phyloP scores from a whole-genome alignment of 2,329 filamentous ascomycete species.

The Monosporascus sp. region DNA sequence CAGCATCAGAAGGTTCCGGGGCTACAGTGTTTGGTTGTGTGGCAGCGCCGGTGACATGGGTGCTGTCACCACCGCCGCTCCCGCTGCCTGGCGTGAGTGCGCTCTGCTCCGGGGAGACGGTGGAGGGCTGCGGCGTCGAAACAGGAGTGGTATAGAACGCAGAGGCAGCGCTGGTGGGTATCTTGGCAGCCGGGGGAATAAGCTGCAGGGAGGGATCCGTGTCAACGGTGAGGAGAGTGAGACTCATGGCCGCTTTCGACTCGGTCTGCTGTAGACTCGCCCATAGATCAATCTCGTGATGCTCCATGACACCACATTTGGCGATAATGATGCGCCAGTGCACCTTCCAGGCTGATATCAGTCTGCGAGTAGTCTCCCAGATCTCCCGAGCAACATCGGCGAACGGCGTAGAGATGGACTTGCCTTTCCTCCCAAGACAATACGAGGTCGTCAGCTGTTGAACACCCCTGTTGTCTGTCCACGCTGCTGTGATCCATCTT shows the following conservation, averaged over 20 bases:
- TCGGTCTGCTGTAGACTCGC: slow-evolving; percentile 47
- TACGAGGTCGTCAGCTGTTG: slow-evolving; percentile 71
- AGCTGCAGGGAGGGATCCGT: slow-evolving; percentile 60
- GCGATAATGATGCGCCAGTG: slow-evolving; percentile 75
- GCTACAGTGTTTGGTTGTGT: slow-evolving; percentile 15
- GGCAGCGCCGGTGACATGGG: neutral
- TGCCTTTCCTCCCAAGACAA: slow-evolving; percentile 58
- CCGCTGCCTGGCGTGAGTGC: slow-evolving; percentile 42
- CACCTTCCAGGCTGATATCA: slow-evolving; percentile 64
- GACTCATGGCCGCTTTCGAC: slow-evolving; percentile 43
- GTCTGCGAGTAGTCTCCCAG: slow-evolving; percentile 71
- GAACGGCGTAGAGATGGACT: slow-evolving; percentile 46
- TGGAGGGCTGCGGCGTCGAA: slow-evolving; percentile 58
- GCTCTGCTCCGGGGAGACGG: slow-evolving; percentile 57
- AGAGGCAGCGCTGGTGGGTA: slow-evolving; percentile 39
- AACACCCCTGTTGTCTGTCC: slow-evolving; percentile 73
- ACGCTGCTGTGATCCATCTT: slow-evolving; percentile 73
- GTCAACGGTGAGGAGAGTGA: slow-evolving; percentile 61
- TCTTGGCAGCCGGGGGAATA: slow-evolving; percentile 48
- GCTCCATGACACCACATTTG: slow-evolving; percentile 64
- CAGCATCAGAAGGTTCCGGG: slow-evolving; percentile 45
- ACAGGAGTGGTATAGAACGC: slow-evolving; percentile 58
- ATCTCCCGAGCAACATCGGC: slow-evolving; percentile 67
- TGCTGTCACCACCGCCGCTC: slow-evolving; percentile 34
- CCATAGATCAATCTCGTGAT: slow-evolving; percentile 60